These are phyloP conservation scores for Lanmaoa rubissima DNA, from an alignment of 768 basidiomycete genomes.

Conservation along the genomic window DNA sequence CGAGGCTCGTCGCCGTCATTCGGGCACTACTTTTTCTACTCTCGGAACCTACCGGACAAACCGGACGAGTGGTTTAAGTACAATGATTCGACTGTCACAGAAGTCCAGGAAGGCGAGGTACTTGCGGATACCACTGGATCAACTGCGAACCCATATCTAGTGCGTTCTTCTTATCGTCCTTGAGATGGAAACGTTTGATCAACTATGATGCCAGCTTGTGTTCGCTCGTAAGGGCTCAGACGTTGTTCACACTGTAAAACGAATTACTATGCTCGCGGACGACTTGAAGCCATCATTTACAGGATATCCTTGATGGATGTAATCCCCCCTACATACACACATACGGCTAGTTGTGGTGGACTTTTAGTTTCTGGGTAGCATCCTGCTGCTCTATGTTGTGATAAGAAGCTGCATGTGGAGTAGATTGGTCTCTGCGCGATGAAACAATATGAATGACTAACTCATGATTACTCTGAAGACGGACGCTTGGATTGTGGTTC, in stretches of 20 bases:
- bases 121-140: slow-evolving; percentile 87
- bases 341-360: slow-evolving; percentile 5
- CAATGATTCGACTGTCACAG: slow-evolving; percentile 85
- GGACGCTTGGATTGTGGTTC: not conserved
- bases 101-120: slow-evolving; percentile 78
- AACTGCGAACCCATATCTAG: slow-evolving; percentile 88
- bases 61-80: slow-evolving; percentile 94
- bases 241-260: slow-evolving; percentile 79
- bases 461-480: slow-evolving; percentile 11
- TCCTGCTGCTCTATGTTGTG: slow-evolving; percentile 18
- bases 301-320: slow-evolving; percentile 29
- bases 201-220: slow-evolving; percentile 55
- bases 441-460: slow-evolving; percentile 5
- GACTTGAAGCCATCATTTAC: slow-evolving; percentile 29
- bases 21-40: slow-evolving; percentile 97
- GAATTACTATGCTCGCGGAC: slow-evolving; percentile 40
- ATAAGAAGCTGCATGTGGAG: not conserved
- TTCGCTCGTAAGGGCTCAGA: slow-evolving; percentile 78
- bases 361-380: slow-evolving; percentile 11
- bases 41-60: slow-evolving; percentile 75
- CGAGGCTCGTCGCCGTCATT: slow-evolving; percentile 83
- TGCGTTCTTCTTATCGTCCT: slow-evolving; percentile 36
- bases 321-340: slow-evolving; percentile 12
- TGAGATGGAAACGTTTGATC: not conserved
- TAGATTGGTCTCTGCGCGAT: not conserved